phyloP scores from a whole-genome alignment of 2,329 filamentous ascomycete species.

The Onygena corvina region DNA sequence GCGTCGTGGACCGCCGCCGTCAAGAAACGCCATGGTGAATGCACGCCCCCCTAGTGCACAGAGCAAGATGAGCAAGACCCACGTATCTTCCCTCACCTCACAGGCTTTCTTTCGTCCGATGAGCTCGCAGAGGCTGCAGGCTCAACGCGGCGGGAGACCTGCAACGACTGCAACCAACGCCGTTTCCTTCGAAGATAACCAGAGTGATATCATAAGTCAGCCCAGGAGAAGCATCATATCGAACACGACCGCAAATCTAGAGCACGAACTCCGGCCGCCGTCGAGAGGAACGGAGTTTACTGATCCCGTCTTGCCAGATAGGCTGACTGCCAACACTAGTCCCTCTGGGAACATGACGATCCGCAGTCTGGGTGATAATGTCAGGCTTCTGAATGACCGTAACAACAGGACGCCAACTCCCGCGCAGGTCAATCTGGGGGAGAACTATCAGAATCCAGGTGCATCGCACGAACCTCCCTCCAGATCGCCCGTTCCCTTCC shows the following conservation, averaged over 20 bases:
- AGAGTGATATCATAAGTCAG: constrained; percentile 36
- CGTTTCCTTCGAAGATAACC: constrained; percentile 32
- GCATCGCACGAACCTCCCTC: constrained; percentile 47
- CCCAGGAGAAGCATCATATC: constrained; percentile 50
- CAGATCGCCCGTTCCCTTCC: constrained; percentile 64
- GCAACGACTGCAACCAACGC: constrained; percentile 25
- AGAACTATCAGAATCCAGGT: constrained; percentile 43
- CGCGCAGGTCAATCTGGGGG: constrained; percentile 48
- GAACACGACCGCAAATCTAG: constrained; percentile 34
- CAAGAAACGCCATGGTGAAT: constrained; percentile 22
- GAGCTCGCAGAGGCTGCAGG: constrained; percentile 89
- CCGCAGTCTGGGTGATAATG: constrained; percentile 62
- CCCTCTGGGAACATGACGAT: constrained; percentile 49
- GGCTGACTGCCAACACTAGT: constrained; percentile 61
- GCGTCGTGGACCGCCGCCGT: constrained; percentile 41
- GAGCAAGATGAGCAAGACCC: constrained; percentile 65
- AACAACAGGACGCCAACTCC: constrained; percentile 29
- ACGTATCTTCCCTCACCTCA: constrained; percentile 78
- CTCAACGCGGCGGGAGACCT: constrained; percentile 55
- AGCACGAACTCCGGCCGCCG: constrained; percentile 46
- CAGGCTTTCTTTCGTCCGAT: constrained; percentile 92
- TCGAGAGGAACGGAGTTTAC: constrained; percentile 75
- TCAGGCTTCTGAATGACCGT: constrained; percentile 57
- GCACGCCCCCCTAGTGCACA: constrained; percentile 39
- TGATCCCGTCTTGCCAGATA: constrained; percentile 58